Base-by-base conservation (phyloP, 257 asterid species). In the Cynanchum wilfordii region DNA sequence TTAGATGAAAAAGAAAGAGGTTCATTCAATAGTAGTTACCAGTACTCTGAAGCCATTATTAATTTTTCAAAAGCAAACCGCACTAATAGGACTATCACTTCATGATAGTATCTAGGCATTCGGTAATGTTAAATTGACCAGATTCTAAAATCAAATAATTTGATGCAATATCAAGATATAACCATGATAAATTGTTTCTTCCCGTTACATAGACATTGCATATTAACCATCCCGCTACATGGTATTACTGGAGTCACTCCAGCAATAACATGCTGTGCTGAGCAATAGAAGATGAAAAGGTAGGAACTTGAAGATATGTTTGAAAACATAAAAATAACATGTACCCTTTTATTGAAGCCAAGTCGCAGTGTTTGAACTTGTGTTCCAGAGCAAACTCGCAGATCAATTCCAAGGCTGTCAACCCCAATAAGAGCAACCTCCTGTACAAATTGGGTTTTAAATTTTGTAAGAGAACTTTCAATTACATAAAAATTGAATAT, bases 371-470 rank as follows among this genome's bases (percentile, higher is more conserved):
- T 92, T 83, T 95, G 97, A 76, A 95, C 90, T 83, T 92, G 98
- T 24, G 86, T 87, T 73, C 96, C 99, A 4, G 98, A 84, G 84
- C 96, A 90, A 81, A 92, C 86, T 84, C 99, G 84, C 86, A 95
- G 83, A 83, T 95, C 99, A 80, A 90, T 84, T 73, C 98, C 99
- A 76, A 90, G 88, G 85, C 95, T 90, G 85, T 95, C 99, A n/a
- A 92, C 85, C 74, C 96, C 97, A 45, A 86, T 86, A 50, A 95
- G 88, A 78, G 88, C 88, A 60, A 90, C 86, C 79, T 95, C 99
- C 99, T 95, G 88, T 40, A 81, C 10, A 64, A 64, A 11, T 62
- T 45, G 70, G 60, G 64, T n/a, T 40, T 55, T 10, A 22, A 36
- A 25, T 24, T 52, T 65, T 38, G 30, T 50, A 8, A 73, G 65